phyloP scores from a whole-genome alignment of 495 filamentous ascomycete genomes.

The Tuber umbilicatum region DNA sequence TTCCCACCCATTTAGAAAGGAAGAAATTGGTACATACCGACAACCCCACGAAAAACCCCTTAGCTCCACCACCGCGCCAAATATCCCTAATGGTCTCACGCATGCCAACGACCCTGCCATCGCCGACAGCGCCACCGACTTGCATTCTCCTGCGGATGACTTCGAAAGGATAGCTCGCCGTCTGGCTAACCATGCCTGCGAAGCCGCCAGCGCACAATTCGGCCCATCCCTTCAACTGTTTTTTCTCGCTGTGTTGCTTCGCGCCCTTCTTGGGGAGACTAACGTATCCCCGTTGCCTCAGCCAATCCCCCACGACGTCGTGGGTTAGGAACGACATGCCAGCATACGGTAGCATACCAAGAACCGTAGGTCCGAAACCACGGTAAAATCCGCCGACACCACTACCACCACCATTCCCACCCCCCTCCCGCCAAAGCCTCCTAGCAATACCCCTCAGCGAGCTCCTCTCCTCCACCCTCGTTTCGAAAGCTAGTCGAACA shows the following conservation, averaged over 20 bases:
- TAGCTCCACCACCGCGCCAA: conserved; percentile 63
- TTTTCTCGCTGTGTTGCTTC: conserved; percentile 27
- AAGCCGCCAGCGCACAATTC: conserved; percentile 76
- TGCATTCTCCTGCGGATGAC: conserved; percentile 91
- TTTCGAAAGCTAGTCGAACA: conserved; percentile 91
- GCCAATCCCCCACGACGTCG: conserved; percentile 73
- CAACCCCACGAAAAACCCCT: conserved; percentile 86
- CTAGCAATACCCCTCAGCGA: conserved; percentile 65
- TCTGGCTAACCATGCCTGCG: conserved; percentile 83
- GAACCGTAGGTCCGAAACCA: conserved; percentile 79
- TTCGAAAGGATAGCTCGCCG: conserved; percentile 85
- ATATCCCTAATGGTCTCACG: conserved; percentile 70
- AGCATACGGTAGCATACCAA: conserved; percentile 94
- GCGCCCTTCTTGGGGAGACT: conserved; percentile 29
- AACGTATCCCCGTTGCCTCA: conserved; percentile 52
- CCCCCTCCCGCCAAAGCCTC: conserved; percentile 70
- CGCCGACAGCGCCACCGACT: conserved; percentile 86
- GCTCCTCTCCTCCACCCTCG: conserved; percentile 58
- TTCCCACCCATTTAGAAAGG: not conserved
- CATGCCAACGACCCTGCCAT: conserved; percentile 70
- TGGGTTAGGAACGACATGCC: conserved; percentile 96
- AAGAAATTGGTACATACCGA: conserved; percentile 41
- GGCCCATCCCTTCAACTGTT: conserved; percentile 62
- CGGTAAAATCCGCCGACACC: conserved; percentile 84
- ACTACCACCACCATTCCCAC: conserved; percentile 44